phyloP scores from a whole-genome alignment of 1,139 yeast genomes.

The Pichia sorboxylosa region DNA sequence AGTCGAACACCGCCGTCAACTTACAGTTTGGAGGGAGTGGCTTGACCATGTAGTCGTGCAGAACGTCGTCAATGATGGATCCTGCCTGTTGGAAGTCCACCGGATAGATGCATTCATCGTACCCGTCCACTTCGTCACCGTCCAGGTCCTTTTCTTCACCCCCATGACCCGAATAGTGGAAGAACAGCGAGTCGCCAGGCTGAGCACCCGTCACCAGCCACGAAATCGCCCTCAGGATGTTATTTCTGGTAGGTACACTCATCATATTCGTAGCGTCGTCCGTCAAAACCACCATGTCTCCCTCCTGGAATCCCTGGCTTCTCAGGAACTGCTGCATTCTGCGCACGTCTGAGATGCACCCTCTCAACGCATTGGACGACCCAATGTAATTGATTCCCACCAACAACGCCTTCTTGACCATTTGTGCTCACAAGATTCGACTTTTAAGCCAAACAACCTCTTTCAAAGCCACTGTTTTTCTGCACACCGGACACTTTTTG shows the following conservation, averaged over 20 bases:
- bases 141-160: constrained; percentile 69
- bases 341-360: constrained; percentile 77
- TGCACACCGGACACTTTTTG: constrained; percentile 34
- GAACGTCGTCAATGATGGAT: constrained; percentile 69
- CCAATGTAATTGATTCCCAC: constrained; percentile 86
- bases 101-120: constrained; percentile 85
- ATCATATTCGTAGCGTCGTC: constrained; percentile 55
- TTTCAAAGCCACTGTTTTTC: constrained; percentile 29
- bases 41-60: constrained; percentile 73
- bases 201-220: constrained; percentile 79
- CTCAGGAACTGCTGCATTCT: constrained; percentile 49
- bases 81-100: constrained; percentile 56
- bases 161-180: constrained; percentile 93
- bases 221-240: constrained; percentile 77
- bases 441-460: constrained; percentile 22
- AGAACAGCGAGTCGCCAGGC: constrained; percentile 76
- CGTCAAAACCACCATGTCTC: constrained; percentile 76
- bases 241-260: constrained; percentile 62
- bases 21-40: constrained; percentile 75
- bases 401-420: constrained; percentile 55
- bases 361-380: constrained; percentile 55
- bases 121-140: constrained; percentile 89
- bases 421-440: not conserved
- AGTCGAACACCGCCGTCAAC: constrained; percentile 79
- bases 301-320: constrained; percentile 55